Base-by-base conservation (phyloP, 2,329 filamentous ascomycete genomes). In the Rosellinia necatrix region DNA sequence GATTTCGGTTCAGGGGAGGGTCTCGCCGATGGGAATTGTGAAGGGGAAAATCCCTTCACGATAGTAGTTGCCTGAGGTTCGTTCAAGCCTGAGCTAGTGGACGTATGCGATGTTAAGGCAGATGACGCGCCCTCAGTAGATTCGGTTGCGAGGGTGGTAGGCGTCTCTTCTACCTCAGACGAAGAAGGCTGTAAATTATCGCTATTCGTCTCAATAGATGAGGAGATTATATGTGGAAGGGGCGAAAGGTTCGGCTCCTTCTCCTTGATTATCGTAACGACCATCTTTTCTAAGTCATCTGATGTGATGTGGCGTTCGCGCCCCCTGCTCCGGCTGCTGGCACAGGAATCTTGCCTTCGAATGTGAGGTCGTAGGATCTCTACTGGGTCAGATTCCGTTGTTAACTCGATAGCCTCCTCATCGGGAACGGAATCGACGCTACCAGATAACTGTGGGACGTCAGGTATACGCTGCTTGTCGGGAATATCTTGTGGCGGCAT, bases 271-370 rank as follows among this genome's bases (percentile, higher is more conserved):
- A 97, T 97, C 34, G 88, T 91, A 53, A 90, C 85, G 37, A 97
- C 91, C 84, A 97, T 96, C 77, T 96, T 96, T 74, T 96, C 91
- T 25, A 97, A 81, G 66, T 94, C 90, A 68, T 91, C 84, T 6
- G 93, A 91, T n/a, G 92, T 96, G 64, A 97, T 93, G 75, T 96
- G 92, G 68, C 90, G 89, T 71, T 94, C 90, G 53, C 81, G 85
- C 62, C 87, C 87, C 62, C 89, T 85, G 70, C 87, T 90, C 58
- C 89, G 83, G 72, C 83, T 87, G 70, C 83, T 81, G 25, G 83
- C 83, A 67, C 81, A 86, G 9, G 88, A 92, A 71, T 92, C 89
- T 66, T 88, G 82, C 66, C 87, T 81, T 66, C 81, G 81, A 64
- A 90, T 84, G 63, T 86, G 83, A 58, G 91, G 90, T 67, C 86